These are phyloP conservation scores for Musa balbisiana DNA, from an alignment of 202 grass and related monocot species.

Conservation along the genomic window DNA sequence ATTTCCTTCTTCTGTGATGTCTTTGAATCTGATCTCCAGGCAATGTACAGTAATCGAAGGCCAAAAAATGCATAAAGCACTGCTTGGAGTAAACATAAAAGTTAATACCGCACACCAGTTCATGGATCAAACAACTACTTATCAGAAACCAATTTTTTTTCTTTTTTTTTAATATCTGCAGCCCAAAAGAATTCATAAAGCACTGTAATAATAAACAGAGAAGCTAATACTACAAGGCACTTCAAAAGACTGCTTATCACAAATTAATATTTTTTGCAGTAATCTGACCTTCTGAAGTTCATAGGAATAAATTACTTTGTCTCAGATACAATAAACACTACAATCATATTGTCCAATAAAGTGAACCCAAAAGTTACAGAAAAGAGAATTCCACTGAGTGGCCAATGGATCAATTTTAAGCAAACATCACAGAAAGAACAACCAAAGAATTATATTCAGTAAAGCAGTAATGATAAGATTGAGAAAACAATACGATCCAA, in stretches of 20 bases:
- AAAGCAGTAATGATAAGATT: too few species aligned
- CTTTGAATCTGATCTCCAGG: slow-evolving; percentile 80
- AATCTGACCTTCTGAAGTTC: neutral
- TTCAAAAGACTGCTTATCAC: too few species aligned
- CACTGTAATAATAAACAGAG: too few species aligned
- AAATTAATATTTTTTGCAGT: neutral
- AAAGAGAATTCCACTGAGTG: too few species aligned
- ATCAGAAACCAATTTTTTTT: neutral
- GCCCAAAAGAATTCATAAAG: too few species aligned
- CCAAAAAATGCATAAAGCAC: slow-evolving; percentile 72
- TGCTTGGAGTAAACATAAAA: slow-evolving; percentile 14
- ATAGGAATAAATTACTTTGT: neutral
- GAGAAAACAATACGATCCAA: too few species aligned
- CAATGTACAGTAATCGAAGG: slow-evolving; percentile 62
- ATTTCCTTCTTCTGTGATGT: slow-evolving; percentile 86
- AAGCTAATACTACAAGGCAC: too few species aligned
- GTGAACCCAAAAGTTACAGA: too few species aligned
- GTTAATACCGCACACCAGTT: neutral
- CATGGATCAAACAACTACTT: neutral
- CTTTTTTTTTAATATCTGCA: too few species aligned
- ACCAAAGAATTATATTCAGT: neutral
- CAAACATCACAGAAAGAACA: neutral
- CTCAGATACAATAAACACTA: neutral
- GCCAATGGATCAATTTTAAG: too few species aligned
- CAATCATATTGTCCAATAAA: neutral